Evolutionary conservation across 73 alveolate species (phyloP).

Genomic region (Paramecium pentaurelia): DNA sequence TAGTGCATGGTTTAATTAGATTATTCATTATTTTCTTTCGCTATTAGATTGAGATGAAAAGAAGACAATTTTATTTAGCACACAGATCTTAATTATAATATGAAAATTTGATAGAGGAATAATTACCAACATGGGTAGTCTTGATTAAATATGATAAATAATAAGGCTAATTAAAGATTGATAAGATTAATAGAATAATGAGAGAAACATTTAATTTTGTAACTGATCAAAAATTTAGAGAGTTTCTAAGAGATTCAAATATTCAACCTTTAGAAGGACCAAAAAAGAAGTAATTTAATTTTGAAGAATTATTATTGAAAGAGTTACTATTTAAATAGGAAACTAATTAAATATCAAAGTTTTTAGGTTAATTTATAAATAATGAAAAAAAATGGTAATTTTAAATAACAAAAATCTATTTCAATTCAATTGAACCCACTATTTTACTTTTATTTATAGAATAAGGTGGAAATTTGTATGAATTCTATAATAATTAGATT

Average conservation of each 20-base stretch:
- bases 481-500: neutral
- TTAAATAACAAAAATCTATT: neutral
- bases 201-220: neutral
- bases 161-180: neutral
- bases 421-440: slow-evolving; percentile 6
- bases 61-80: neutral
- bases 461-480: neutral
- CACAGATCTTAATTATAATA: neutral
- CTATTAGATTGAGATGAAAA: neutral
- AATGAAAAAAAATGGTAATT: neutral
- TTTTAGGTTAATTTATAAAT: neutral
- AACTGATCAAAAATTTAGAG: neutral
- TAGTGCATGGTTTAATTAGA: neutral
- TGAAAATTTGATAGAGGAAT: slow-evolving; percentile 7
- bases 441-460: neutral
- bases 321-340: neutral
- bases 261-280: neutral
- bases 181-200: neutral
- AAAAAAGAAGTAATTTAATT: neutral
- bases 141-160: slow-evolving; percentile 14
- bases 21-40: neutral
- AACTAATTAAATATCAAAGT: neutral
- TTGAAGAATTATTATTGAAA: neutral
- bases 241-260: neutral
- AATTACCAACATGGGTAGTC: neutral